These are phyloP conservation scores for Tephrocybe sp. DNA, from an alignment of 768 basidiomycete species.

Conservation along the genomic window DNA sequence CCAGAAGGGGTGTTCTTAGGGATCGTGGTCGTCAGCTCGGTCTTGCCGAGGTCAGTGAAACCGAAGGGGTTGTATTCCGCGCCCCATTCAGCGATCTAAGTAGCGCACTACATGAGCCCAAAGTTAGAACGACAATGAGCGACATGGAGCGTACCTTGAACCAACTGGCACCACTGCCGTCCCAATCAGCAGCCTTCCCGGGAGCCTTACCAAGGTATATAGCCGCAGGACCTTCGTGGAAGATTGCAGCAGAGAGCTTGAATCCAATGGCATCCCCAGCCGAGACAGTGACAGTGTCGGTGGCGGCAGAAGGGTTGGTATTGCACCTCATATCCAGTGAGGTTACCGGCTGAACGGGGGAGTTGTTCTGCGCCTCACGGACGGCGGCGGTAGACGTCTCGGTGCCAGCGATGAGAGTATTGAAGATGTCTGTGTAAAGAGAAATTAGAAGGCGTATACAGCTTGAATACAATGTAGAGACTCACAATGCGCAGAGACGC, in stretches of 20 bases:
- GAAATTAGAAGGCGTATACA: background rate
- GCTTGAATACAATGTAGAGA: background rate
- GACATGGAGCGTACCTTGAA: conserved; percentile 32
- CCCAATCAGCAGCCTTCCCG: conserved; percentile 29
- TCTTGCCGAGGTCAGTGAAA: conserved; percentile 20
- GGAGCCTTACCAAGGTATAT: conserved; percentile 42
- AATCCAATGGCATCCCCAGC: conserved; percentile 32
- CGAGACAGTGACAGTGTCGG: conserved; percentile 32
- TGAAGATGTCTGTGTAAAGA: conserved; percentile 28
- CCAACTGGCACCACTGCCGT: conserved; percentile 39
- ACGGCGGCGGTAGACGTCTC: conserved; percentile 26
- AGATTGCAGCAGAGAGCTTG: conserved; percentile 35
- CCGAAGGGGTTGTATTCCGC: conserved; percentile 22
- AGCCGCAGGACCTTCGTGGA: conserved; percentile 38
- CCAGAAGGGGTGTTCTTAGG: conserved; percentile 31
- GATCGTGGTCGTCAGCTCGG: conserved; percentile 28
- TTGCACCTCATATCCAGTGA: conserved; percentile 38
- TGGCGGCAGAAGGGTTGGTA: conserved; percentile 32
- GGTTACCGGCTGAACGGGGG: conserved; percentile 38
- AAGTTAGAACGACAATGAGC: too few species aligned
- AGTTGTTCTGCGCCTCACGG: conserved; percentile 38
- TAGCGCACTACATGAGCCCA: too few species aligned
- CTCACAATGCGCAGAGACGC: conserved; percentile 33
- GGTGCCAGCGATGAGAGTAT: conserved; percentile 23
- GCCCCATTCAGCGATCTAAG: conserved; percentile 25